Percentiles rank a stretch among this genome's conserved stretches.
Conservation (phyloP, 495 filamentous ascomycete species). For the Penicillium daleae region DNA sequence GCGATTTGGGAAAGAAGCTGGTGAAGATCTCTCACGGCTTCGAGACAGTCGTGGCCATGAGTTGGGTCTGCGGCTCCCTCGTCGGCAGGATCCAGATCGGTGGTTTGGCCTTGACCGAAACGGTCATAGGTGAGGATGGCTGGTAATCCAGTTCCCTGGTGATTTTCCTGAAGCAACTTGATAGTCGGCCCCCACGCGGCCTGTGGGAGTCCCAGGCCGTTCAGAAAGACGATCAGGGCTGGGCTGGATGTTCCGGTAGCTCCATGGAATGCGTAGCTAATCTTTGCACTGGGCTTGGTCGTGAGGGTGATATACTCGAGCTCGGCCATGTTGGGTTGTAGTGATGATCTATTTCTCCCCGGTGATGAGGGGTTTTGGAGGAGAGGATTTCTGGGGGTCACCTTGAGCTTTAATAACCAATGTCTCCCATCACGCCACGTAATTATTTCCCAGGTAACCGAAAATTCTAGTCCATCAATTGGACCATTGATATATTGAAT, state of each 20-base stretch:
- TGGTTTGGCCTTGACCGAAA: conserved; percentile 62
- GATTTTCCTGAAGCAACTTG: conserved; percentile 38
- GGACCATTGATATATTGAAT: not conserved
- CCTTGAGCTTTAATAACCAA: not conserved
- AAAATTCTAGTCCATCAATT: not conserved
- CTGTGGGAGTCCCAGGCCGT: conserved; percentile 60
- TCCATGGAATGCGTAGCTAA: conserved; percentile 32
- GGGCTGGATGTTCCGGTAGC: conserved; percentile 21
- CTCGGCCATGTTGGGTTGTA: conserved; percentile 17
- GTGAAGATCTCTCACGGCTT: conserved; percentile 54
- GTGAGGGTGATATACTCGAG: conserved; percentile 24
- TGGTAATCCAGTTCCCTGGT: conserved; percentile 35
- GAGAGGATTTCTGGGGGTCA: not conserved
- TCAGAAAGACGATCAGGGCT: conserved; percentile 62
- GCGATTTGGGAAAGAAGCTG: conserved; percentile 51
- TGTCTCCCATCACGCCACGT: not conserved
- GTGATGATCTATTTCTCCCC: not conserved
- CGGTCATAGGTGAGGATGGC: conserved; percentile 65
- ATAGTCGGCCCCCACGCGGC: conserved; percentile 54
- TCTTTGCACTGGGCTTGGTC: conserved; percentile 34
- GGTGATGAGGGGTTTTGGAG: not conserved
- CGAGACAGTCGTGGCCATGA: conserved; percentile 56
- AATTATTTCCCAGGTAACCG: not conserved
- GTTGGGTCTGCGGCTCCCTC: conserved; percentile 37
- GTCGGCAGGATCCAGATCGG: conserved; percentile 57